Evolutionary conservation across 441 rosid genomes (phyloP).

Genomic region (Eruca vesicaria): DNA sequence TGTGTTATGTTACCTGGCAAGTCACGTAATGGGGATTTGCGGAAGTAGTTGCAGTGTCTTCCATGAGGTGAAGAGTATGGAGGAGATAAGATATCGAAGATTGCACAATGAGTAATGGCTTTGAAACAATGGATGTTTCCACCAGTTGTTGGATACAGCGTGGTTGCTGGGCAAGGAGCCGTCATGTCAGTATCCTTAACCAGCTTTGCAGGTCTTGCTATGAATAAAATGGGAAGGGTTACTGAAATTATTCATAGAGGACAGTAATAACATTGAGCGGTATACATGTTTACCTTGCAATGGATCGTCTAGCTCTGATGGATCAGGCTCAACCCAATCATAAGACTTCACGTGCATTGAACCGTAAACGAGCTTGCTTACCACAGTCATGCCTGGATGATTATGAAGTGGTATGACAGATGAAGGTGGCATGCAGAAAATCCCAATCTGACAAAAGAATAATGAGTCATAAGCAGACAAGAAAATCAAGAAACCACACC

Average conservation of each 20-base stretch:
- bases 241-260: background rate
- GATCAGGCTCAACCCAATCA: slow-evolving; percentile 76
- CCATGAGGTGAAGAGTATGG: slow-evolving; percentile 68
- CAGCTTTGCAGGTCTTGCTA: slow-evolving; percentile 62
- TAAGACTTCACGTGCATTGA: slow-evolving; percentile 82
- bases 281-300: slow-evolving; percentile 55
- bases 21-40: slow-evolving; percentile 49
- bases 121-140: slow-evolving; percentile 73
- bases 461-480: slow-evolving; percentile 8
- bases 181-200: slow-evolving; percentile 59
- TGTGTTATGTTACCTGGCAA: slow-evolving; percentile 48
- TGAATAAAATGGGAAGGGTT: slow-evolving; percentile 29
- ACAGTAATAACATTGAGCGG: background rate
- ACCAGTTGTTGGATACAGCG: slow-evolving; percentile 58
- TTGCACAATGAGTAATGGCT: slow-evolving; percentile 70
- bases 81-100: slow-evolving; percentile 73
- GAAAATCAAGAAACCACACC: background rate
- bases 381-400: slow-evolving; percentile 99
- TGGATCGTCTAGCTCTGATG: slow-evolving; percentile 49
- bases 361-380: slow-evolving; percentile 96
- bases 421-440: slow-evolving; percentile 96
- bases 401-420: slow-evolving; percentile 97
- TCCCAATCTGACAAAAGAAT: slow-evolving; percentile 73
- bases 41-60: slow-evolving; percentile 70
- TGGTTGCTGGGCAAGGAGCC: slow-evolving; percentile 51